phyloP scores from a whole-genome alignment of 352 stramenopile species.

The Globisporangium camurandrum region DNA sequence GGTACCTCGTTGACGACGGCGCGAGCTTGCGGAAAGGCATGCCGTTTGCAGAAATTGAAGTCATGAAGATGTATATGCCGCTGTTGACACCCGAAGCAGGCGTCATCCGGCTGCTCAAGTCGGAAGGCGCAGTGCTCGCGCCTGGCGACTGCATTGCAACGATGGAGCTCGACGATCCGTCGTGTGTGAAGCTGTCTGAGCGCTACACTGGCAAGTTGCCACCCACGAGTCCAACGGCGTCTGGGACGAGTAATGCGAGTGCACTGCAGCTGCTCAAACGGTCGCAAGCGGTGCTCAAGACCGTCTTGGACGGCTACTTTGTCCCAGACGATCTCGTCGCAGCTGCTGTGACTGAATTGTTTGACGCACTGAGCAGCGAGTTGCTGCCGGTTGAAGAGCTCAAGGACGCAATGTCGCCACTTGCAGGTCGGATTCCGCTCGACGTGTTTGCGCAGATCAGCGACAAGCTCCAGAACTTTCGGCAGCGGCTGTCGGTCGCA shows the following conservation, averaged over 20 bases:
- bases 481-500: slow-evolving; percentile 23
- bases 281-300: slow-evolving; percentile 82
- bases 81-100: slow-evolving; percentile 95
- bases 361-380: slow-evolving; percentile 51
- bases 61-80: slow-evolving; percentile 99
- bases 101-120: slow-evolving; percentile 92
- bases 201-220: slow-evolving; percentile 87
- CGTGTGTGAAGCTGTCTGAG: slow-evolving; percentile 92
- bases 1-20: slow-evolving; percentile 97
- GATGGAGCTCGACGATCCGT: slow-evolving; percentile 97
- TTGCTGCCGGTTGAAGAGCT: slow-evolving; percentile 91
- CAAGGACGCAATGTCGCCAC: slow-evolving; percentile 94
- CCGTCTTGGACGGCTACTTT: slow-evolving; percentile 93
- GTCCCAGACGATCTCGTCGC: slow-evolving; percentile 79
- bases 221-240: slow-evolving; percentile 18
- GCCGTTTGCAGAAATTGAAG: slow-evolving; percentile 87
- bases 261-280: slow-evolving; percentile 62
- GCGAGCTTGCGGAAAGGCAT: slow-evolving; percentile 80
- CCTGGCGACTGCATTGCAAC: slow-evolving; percentile 96
- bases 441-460: slow-evolving; percentile 88
- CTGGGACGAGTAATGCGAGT: slow-evolving; percentile 29
- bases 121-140: slow-evolving; percentile 93
- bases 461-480: slow-evolving; percentile 72
- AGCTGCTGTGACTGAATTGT: slow-evolving; percentile 84
- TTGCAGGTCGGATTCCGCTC: slow-evolving; percentile 94